Base-by-base conservation (phyloP, 192 early-diverging fungal genomes). In the Coemansia sp. region DNA sequence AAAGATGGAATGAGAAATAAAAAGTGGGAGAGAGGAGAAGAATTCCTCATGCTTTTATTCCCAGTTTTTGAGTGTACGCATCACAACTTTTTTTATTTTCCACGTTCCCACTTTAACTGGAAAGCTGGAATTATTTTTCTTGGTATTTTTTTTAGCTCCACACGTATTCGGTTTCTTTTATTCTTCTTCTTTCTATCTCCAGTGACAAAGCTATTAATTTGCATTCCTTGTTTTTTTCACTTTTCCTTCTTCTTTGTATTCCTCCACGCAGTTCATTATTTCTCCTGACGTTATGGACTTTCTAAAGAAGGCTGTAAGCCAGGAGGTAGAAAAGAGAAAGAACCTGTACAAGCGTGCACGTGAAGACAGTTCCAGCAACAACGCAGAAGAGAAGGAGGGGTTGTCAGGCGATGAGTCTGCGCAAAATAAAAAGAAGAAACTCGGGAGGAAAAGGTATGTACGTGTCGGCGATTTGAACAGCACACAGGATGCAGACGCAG, bases 391-490 rank as follows among this genome's bases (percentile, higher is more conserved):
- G 46, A 70, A 39, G 4, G 22, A 54, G 51, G 19, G 51, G 20
- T 10, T 54, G 67, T 37, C 84, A 81, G 25, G 20, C 22, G 32
- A 32, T 2, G 51, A 54, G 51, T 25, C 2, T 25, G 7, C 51
- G 11, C 51, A 54, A 20, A 39, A 19, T 0, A 59, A 38, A 5
- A 32, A 39, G 32, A 41, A 39, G 46, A 11, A 48, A 48, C 12
- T n/a, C n/a, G 46, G n/a, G 4, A 3, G 46, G 38, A 94, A 87
- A 73, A 95, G 94, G 74, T 98, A 95, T 80, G 70, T 95, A 25
- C 89, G 90, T 68, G 86, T 93, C 16, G 91, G 88, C 38, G 94
- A 96, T 72, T 72, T 94, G 20, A 90, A 95, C 53, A 76, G 78
- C 61, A 77, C 86, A 53, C 79, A 87, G 12, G 85, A 87, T 54